A percentile compares a stretch with the other conserved stretches of the same genome.
These are phyloP conservation scores for Arachis hypogaea DNA, from an alignment of 306 rosid species.

Conservation along the genomic window DNA sequence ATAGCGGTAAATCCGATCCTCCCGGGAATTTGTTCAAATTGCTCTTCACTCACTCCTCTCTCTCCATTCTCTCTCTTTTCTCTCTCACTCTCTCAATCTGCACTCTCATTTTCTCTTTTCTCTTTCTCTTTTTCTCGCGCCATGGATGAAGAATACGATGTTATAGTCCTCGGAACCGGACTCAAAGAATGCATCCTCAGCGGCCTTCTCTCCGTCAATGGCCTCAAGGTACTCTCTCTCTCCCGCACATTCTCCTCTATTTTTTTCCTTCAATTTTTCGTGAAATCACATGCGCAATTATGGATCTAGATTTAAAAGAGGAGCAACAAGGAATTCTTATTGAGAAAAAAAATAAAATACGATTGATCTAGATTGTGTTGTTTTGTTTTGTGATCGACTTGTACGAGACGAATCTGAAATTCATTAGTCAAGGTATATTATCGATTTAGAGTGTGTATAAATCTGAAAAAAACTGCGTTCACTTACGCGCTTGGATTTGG, in stretches of 20 bases:
- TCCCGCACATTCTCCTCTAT: neutral
- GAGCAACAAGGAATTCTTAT: neutral
- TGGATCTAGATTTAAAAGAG: neutral
- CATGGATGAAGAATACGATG: slow-evolving; percentile 67
- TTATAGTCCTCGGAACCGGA: slow-evolving; percentile 63
- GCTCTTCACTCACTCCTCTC: neutral
- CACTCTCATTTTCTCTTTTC: neutral
- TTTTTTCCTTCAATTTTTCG: neutral
- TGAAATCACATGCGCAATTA: neutral
- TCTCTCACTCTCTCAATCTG: slow-evolving; percentile 3
- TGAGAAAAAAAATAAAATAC: neutral
- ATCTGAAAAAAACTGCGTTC: no score
- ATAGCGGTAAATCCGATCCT: neutral
- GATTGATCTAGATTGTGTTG: neutral
- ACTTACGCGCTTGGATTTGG: no score
- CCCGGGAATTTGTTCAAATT: neutral
- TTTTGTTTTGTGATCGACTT: neutral
- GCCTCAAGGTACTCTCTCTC: slow-evolving; percentile 47
- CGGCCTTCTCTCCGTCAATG: slow-evolving; percentile 59
- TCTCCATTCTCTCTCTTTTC: neutral
- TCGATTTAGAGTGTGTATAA: no score
- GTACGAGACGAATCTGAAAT: neutral
- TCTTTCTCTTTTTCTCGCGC: neutral
- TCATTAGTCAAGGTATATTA: neutral
- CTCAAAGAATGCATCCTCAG: slow-evolving; percentile 69